Evolutionary conservation across 345 rosid species (phyloP).

Genomic region (Eucalyptus paniculata): DNA sequence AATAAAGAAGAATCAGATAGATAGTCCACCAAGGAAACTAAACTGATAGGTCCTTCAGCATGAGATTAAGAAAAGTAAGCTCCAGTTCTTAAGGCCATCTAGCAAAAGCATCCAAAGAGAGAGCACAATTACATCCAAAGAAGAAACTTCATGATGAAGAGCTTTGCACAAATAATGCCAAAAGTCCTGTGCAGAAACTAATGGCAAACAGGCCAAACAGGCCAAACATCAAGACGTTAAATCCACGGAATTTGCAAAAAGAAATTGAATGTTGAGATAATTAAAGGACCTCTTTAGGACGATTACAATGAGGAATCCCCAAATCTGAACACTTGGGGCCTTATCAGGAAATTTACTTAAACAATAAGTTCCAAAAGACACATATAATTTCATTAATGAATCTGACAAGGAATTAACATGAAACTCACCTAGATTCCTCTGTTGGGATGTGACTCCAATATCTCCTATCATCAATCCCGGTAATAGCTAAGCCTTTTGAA

Average conservation of each 20-base stretch:
- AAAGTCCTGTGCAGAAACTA: background rate
- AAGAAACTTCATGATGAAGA: background rate
- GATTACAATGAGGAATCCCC: background rate
- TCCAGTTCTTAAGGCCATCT: background rate
- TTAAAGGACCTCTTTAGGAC: background rate
- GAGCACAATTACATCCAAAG: background rate
- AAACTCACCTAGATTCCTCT: constrained; percentile 78
- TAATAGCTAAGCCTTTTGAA: constrained; percentile 56
- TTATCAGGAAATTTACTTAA: background rate
- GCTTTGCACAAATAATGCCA: background rate
- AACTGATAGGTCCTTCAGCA: background rate
- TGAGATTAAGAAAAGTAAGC: background rate
- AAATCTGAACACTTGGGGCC: background rate
- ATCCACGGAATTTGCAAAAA: background rate
- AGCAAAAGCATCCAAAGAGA: background rate
- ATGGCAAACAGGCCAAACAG: background rate
- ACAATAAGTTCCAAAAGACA: background rate
- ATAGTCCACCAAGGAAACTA: background rate
- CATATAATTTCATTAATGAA: background rate
- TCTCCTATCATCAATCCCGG: constrained; percentile 90
- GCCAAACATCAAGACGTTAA: background rate
- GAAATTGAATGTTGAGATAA: background rate
- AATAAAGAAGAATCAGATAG: background rate
- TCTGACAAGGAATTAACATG: background rate
- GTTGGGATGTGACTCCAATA: constrained; percentile 79